Conservation (phyloP, 495 filamentous ascomycete species). For the Neurospora tetraspora region DNA sequence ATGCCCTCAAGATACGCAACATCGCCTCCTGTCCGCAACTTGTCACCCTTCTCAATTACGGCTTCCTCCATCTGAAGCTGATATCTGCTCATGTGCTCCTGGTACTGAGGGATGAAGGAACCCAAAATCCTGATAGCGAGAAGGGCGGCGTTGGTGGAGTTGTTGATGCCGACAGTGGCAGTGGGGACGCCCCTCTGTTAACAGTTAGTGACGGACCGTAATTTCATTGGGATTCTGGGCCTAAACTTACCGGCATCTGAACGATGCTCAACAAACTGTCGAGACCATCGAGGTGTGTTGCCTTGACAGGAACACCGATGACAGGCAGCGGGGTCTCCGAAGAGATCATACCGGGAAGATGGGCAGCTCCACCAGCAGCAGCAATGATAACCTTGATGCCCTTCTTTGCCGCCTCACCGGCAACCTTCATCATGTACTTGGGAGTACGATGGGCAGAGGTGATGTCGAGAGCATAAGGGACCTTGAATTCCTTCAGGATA, state of each 20-base stretch:
- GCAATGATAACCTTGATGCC: constrained; percentile 90
- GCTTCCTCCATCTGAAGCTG: constrained; percentile 52
- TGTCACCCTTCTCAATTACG: constrained; percentile 54
- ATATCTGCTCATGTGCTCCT: constrained; percentile 57
- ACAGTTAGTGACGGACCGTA: not conserved
- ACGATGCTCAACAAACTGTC: constrained; percentile 86
- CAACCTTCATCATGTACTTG: constrained; percentile 68
- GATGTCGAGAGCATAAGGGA: constrained; percentile 70
- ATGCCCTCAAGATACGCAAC: constrained; percentile 48
- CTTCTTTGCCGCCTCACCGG: constrained; percentile 51
- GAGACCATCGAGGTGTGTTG: constrained; percentile 73
- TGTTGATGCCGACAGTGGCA: constrained; percentile 87
- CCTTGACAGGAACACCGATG: constrained; percentile 86
- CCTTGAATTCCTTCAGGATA: constrained; percentile 62
- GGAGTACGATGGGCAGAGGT: constrained; percentile 93
- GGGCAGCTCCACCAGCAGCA: constrained; percentile 85
- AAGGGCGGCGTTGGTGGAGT: constrained; percentile 84
- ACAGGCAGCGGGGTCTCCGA: constrained; percentile 82
- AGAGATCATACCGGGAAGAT: constrained; percentile 86
- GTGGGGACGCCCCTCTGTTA: constrained; percentile 60
- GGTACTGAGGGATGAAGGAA: constrained; percentile 46
- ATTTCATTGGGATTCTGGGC: constrained; percentile 2
- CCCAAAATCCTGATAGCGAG: constrained; percentile 81
- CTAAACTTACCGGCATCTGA: constrained; percentile 63
- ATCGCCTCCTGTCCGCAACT: constrained; percentile 57